Percentiles rank a stretch among this genome's conserved stretches.
Evolutionary conservation across 331 rosid species (phyloP).

Genomic region (Quercus tomentella): DNA sequence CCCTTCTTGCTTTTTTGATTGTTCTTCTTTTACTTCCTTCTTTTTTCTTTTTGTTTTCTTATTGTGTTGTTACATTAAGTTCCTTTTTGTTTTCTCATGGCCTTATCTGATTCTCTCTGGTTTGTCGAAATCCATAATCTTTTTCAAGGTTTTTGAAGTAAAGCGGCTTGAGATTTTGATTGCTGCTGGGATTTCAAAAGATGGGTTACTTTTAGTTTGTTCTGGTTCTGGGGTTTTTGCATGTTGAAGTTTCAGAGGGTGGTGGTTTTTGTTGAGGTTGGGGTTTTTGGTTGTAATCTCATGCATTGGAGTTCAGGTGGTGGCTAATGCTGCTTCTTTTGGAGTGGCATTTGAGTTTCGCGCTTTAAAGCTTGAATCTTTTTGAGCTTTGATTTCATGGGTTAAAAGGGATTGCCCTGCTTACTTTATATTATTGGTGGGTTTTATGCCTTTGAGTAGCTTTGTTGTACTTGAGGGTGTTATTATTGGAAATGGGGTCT

Average conservation of each 20-base stretch:
- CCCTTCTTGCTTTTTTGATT: constrained; percentile 20
- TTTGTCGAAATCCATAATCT: constrained; percentile 16
- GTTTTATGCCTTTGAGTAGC: constrained; percentile 21
- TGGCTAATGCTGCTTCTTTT: constrained; percentile 14
- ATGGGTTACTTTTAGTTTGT: constrained; percentile 30
- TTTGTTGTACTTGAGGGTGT: constrained; percentile 14
- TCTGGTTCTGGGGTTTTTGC: constrained; percentile 10
- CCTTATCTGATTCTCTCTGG: constrained; percentile 21
- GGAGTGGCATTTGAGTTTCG: constrained; percentile 14
- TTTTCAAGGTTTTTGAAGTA: constrained; percentile 5
- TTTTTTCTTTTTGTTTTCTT: not conserved
- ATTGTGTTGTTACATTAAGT: constrained; percentile 30
- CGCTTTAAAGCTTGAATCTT: constrained; percentile 18
- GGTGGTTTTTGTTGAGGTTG: constrained; percentile 1
- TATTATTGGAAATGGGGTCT: constrained; percentile 25
- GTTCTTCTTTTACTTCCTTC: not conserved
- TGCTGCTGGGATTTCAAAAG: constrained; percentile 29
- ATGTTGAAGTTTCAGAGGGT: constrained; percentile 1
- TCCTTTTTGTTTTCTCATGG: constrained; percentile 31
- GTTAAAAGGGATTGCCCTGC: constrained; percentile 10
- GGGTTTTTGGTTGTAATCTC: constrained; percentile 9
- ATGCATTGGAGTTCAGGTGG: constrained; percentile 20
- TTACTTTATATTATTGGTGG: constrained; percentile 12
- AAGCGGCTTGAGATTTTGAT: constrained; percentile 12
- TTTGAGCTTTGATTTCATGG: constrained; percentile 21